Conservation (phyloP, 2,329 filamentous ascomycete species). For the Pseudogymnoascus sp. region DNA sequence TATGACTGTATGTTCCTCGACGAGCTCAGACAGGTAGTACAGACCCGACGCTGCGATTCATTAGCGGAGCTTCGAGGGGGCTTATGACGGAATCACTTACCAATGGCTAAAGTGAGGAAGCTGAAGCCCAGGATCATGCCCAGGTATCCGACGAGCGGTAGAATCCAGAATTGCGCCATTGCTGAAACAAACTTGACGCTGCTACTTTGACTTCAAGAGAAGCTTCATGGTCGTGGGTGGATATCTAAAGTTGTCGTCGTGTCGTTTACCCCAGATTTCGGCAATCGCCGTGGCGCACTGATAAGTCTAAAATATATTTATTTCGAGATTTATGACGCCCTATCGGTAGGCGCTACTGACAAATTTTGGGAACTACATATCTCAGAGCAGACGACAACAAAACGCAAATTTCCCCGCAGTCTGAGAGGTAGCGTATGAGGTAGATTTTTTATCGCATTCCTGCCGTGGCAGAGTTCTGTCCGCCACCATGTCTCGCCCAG, state of each 20-base stretch:
- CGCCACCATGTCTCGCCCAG: conserved; percentile 82
- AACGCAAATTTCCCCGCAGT: neutral
- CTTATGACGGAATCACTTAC: conserved; percentile 37
- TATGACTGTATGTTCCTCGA: conserved; percentile 93
- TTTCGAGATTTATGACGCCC: conserved; percentile 9
- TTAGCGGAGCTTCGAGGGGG: conserved; percentile 6
- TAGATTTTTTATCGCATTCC: conserved; percentile 4
- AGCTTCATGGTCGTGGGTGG: neutral
- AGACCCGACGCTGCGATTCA: conserved; percentile 70
- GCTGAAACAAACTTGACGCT: conserved; percentile 24
- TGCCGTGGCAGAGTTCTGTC: conserved; percentile 21
- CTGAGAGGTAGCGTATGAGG: neutral
- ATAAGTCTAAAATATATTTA: conserved; percentile 10
- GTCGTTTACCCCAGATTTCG: conserved; percentile 8
- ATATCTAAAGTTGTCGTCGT: neutral
- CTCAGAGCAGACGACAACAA: neutral
- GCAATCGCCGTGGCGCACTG: conserved; percentile 7
- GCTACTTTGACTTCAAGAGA: neutral
- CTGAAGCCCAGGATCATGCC: conserved; percentile 83
- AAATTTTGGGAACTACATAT: neutral
- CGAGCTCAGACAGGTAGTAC: conserved; percentile 95
- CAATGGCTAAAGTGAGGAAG: conserved; percentile 90
- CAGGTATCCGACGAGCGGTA: conserved; percentile 83
- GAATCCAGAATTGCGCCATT: conserved; percentile 64
- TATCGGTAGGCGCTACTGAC: neutral